A percentile compares a stretch with the other conserved stretches of the same genome.
Evolutionary conservation across 208 protist genomes (phyloP).

Genomic region (Leishmania lainsoni): DNA sequence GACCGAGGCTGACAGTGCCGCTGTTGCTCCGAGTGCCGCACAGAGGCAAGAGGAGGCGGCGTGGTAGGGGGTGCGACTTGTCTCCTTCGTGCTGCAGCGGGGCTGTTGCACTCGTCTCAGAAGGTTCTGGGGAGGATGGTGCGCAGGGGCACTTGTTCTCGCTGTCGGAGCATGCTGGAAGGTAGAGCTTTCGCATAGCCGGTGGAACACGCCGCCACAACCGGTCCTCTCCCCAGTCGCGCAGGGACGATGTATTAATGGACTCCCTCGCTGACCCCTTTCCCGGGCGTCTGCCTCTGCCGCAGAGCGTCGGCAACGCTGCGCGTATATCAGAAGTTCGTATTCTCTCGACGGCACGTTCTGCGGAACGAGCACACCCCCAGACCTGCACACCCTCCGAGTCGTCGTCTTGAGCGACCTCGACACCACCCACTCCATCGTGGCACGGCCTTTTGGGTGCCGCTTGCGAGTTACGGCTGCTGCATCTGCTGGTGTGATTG

Average conservation of each 20-base stretch:
- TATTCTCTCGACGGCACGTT: slow-evolving; percentile 23
- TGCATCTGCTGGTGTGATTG: background rate
- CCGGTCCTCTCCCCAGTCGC: background rate
- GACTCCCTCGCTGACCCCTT: background rate
- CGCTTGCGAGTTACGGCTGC: background rate
- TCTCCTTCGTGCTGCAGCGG: background rate
- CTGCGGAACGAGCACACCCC: slow-evolving; percentile 38
- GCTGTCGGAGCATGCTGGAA: background rate
- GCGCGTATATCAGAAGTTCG: slow-evolving; percentile 24
- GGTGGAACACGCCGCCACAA: slow-evolving; percentile 9
- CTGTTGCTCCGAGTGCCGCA: slow-evolving; percentile 15
- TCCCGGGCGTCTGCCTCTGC: background rate
- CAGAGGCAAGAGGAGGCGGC: slow-evolving; percentile 35
- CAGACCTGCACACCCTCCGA: slow-evolving; percentile 15
- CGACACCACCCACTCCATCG: background rate
- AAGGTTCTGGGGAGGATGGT: background rate
- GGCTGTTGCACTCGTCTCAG: background rate
- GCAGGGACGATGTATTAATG: background rate
- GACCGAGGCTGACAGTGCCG: slow-evolving; percentile 41
- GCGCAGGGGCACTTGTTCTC: background rate
- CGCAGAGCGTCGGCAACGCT: background rate
- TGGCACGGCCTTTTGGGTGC: background rate
- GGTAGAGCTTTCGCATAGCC: background rate
- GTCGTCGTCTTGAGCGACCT: background rate
- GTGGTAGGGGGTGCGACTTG: background rate